Evolutionary conservation across 306 rosid species (phyloP).

Genomic region (Fagus sylvatica): DNA sequence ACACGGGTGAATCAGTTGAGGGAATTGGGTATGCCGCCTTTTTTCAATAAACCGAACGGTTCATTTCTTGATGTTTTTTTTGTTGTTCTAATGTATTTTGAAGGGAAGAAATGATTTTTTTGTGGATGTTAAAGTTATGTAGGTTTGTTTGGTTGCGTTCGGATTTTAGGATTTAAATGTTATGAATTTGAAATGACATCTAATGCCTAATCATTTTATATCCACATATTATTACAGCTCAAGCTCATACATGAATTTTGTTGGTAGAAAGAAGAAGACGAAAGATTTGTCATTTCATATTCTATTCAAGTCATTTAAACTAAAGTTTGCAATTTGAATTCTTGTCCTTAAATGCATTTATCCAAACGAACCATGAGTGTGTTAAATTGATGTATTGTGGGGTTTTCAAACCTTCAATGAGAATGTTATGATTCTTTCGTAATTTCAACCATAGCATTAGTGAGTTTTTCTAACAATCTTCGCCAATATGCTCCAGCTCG

Average conservation of each 20-base stretch:
- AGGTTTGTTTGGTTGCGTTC: conserved; percentile 3
- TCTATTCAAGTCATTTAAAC: too few relatives aligned
- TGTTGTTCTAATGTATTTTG: conserved; percentile 17
- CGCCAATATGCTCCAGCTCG: too few relatives aligned
- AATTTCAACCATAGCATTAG: neutral
- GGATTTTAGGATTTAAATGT: neutral
- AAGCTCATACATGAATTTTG: too few relatives aligned
- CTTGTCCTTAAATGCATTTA: too few relatives aligned
- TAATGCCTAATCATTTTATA: too few relatives aligned
- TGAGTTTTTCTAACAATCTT: neutral
- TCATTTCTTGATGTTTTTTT: neutral
- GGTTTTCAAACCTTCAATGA: too few relatives aligned
- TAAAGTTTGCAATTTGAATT: too few relatives aligned
- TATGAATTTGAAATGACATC: too few relatives aligned
- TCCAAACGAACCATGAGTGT: neutral
- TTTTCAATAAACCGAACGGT: neutral
- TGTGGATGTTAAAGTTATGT: neutral
- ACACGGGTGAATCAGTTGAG: conserved; percentile 78
- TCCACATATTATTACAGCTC: too few relatives aligned
- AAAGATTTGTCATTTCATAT: neutral
- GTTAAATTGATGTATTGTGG: neutral
- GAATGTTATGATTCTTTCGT: neutral
- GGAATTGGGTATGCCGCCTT: conserved; percentile 68
- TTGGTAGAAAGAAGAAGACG: too few relatives aligned
- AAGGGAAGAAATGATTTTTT: neutral